phyloP scores from a whole-genome alignment of 2,329 filamentous ascomycete genomes.

The Stemphylium vesicarium region DNA sequence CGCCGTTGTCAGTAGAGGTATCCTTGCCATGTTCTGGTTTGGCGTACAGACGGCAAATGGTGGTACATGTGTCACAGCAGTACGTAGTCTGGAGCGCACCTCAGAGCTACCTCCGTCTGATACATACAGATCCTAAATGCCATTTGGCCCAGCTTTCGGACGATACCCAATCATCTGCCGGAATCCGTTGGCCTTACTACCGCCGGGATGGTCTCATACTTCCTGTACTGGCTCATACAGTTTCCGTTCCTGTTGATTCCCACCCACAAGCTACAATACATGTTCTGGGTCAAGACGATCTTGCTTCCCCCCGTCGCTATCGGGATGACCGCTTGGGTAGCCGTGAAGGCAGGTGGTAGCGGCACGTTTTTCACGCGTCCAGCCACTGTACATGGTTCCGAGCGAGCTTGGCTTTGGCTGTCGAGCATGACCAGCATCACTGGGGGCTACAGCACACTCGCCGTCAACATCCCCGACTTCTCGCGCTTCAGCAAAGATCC shows the following conservation, averaged over 20 bases:
- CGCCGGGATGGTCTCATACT: conserved; percentile 35
- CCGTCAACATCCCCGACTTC: conserved; percentile 22
- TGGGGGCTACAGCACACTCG: conserved; percentile 20
- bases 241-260: conserved; percentile 29
- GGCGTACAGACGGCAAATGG: conserved; percentile 19
- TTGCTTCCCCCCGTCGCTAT: conserved; percentile 11
- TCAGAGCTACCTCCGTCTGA: not conserved
- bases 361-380: conserved; percentile 18
- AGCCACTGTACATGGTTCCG: not conserved
- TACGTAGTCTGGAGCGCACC: not conserved
- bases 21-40: conserved; percentile 25
- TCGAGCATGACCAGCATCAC: conserved; percentile 22
- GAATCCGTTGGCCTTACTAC: conserved; percentile 46
- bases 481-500: conserved; percentile 24
- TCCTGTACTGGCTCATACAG: conserved; percentile 27
- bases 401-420: conserved; percentile 3
- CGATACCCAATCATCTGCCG: conserved; percentile 54
- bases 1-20: conserved; percentile 14
- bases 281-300: conserved; percentile 17
- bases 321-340: conserved; percentile 17
- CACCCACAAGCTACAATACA: conserved; percentile 23
- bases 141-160: conserved; percentile 21
- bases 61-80: conserved; percentile 15
- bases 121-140: conserved; percentile 10
- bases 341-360: conserved; percentile 22